Percentiles rank a stretch among this genome's conserved stretches.
Conservation (phyloP, 805 yeast genomes). For the Ogataea salicorniae region DNA sequence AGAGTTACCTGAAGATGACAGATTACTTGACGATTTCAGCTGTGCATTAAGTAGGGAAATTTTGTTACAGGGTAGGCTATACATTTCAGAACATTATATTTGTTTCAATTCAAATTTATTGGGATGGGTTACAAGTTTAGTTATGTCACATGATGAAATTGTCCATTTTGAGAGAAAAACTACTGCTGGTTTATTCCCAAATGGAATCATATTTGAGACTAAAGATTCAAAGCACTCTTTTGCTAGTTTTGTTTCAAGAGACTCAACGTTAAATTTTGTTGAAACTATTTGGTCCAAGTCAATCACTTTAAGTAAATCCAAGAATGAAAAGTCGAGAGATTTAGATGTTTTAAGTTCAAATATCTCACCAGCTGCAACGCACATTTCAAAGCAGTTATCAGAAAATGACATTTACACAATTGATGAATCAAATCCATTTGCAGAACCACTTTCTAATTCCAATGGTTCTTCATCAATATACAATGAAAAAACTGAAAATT, state of each 20-base stretch:
- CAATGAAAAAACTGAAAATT: slow-evolving; percentile 6
- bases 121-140: slow-evolving; percentile 85
- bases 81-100: slow-evolving; percentile 68
- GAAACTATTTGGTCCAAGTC: slow-evolving; percentile 62
- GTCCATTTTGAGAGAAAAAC: slow-evolving; percentile 69
- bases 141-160: slow-evolving; percentile 68
- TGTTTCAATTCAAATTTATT: slow-evolving; percentile 84
- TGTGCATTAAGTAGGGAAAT: slow-evolving; percentile 90
- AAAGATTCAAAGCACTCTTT: slow-evolving; percentile 62
- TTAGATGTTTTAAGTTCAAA: slow-evolving; percentile 17
- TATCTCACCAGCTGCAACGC: slow-evolving; percentile 11
- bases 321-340: slow-evolving; percentile 22
- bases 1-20: slow-evolving; percentile 61
- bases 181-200: slow-evolving; percentile 87
- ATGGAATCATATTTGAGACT: slow-evolving; percentile 75
- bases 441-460: slow-evolving; percentile 9
- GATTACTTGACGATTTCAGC: slow-evolving; percentile 77
- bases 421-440: slow-evolving; percentile 27
- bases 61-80: slow-evolving; percentile 80
- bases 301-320: slow-evolving; percentile 24
- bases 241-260: slow-evolving; percentile 84
- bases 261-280: slow-evolving; percentile 66
- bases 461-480: slow-evolving; percentile 16
- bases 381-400: slow-evolving; percentile 7
- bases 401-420: slow-evolving; percentile 29